phyloP scores from a whole-genome alignment of 169 alveolate species.

The Theileria parva region DNA sequence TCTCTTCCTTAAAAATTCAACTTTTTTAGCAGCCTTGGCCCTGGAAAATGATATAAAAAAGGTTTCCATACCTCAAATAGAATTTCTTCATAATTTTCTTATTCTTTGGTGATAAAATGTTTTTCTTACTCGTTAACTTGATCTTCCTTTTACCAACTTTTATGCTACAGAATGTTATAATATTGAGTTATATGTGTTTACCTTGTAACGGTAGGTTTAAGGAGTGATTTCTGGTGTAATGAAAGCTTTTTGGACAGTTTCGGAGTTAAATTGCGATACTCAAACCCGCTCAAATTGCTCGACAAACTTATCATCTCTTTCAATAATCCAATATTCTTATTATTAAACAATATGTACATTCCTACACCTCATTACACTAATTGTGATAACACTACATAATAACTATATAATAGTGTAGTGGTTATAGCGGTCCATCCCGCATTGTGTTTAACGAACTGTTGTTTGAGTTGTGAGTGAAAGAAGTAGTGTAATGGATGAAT shows the following conservation, averaged over 20 bases:
- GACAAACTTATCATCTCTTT: conserved; percentile 38
- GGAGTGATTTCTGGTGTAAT: neutral
- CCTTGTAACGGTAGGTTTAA: neutral
- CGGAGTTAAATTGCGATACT: conserved; percentile 46
- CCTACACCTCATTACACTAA: neutral
- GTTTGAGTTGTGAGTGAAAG: conserved; percentile 11
- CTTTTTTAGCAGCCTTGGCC: conserved; percentile 58
- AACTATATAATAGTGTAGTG: neutral
- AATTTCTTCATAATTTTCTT: conserved; percentile 50
- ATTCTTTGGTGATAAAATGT: conserved; percentile 49
- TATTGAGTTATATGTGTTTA: neutral
- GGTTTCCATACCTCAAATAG: conserved; percentile 33
- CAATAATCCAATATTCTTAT: conserved; percentile 42
- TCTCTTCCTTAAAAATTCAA: conserved; percentile 49
- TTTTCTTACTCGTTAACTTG: conserved; percentile 41
- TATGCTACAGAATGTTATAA: neutral
- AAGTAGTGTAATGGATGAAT: conserved; percentile 30
- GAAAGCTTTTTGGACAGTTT: conserved; percentile 18
- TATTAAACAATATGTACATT: conserved; percentile 31
- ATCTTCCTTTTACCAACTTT: conserved; percentile 26
- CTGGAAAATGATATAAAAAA: conserved; percentile 5
- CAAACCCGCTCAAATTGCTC: conserved; percentile 30
- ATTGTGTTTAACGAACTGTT: neutral
- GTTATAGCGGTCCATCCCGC: neutral
- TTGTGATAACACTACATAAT: neutral